Evolutionary conservation across 495 filamentous ascomycete genomes (phyloP).

Genomic region (Podospora tetraspora): DNA sequence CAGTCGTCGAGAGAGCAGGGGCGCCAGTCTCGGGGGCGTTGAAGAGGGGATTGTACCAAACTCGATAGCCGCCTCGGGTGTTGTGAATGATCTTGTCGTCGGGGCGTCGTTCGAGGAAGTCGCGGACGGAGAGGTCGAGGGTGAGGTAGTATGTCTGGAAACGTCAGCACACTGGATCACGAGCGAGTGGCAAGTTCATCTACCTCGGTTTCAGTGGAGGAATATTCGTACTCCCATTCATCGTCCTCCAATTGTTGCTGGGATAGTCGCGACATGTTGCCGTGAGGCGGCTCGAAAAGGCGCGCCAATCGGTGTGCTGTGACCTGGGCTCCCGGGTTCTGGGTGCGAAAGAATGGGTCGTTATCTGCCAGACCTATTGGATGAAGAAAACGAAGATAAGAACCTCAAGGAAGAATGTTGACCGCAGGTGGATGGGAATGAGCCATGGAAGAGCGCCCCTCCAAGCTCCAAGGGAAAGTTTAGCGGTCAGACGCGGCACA

Average conservation of each 20-base stretch:
- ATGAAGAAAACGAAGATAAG: not conserved
- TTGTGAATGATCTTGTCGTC: conserved; percentile 27
- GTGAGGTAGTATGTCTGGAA: conserved; percentile 52
- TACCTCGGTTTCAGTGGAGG: conserved; percentile 39
- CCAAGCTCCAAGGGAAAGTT: conserved; percentile 12
- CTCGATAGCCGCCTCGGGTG: conserved; percentile 29
- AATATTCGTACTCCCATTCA: conserved; percentile 58
- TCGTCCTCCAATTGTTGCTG: conserved; percentile 29
- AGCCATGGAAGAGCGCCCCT: not conserved
- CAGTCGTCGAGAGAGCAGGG: conserved; percentile 18
- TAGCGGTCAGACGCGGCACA: conserved; percentile 27
- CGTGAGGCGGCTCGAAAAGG: not conserved
- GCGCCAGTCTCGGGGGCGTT: conserved; percentile 21
- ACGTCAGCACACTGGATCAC: not conserved
- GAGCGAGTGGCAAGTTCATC: not conserved
- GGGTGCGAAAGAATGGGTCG: not conserved
- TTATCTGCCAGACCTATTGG: not conserved
- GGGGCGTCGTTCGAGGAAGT: conserved; percentile 35
- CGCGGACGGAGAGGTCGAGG: conserved; percentile 48
- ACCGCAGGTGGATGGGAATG: not conserved
- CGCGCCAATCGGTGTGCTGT: not conserved
- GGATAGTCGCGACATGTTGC: not conserved
- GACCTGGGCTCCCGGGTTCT: not conserved
- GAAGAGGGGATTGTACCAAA: conserved; percentile 36
- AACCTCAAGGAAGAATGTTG: not conserved